Percentiles rank a stretch among this genome's conserved stretches.
These are phyloP conservation scores for Blastobotrys arbuscula DNA, from an alignment of 1,139 yeast genomes.

Conservation along the genomic window DNA sequence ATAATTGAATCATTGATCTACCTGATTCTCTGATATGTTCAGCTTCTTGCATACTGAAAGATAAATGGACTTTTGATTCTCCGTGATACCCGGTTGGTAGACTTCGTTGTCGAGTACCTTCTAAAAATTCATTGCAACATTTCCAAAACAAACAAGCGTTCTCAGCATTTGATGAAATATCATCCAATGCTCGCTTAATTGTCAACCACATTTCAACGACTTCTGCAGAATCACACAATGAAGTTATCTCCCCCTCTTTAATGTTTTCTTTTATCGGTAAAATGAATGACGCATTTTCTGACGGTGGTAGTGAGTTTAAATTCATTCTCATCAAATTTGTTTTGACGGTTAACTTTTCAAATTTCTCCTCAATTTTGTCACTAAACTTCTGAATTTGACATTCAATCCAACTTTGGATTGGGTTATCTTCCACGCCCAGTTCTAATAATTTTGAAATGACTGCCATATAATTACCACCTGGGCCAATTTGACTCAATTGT, in stretches of 20 bases:
- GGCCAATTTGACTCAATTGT: conserved; percentile 42
- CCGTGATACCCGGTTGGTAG: conserved; percentile 42
- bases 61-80: conserved; percentile 35
- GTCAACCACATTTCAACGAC: conserved; percentile 51
- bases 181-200: conserved; percentile 43
- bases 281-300: conserved; percentile 22
- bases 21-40: conserved; percentile 27
- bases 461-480: conserved; percentile 46
- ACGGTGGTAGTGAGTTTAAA: conserved; percentile 27
- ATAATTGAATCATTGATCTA: conserved; percentile 23
- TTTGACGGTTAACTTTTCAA: conserved; percentile 33
- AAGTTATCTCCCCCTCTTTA: conserved; percentile 14
- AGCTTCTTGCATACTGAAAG: conserved; percentile 28
- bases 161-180: conserved; percentile 31
- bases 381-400: conserved; percentile 41
- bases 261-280: conserved; percentile 16
- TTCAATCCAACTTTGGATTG: conserved; percentile 57
- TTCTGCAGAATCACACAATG: conserved; percentile 41
- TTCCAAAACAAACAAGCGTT: conserved; percentile 44
- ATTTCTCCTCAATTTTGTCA: conserved; percentile 37
- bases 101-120: conserved; percentile 40
- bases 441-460: conserved; percentile 56
- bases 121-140: conserved; percentile 41
- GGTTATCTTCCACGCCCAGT: conserved; percentile 55
- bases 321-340: conserved; percentile 33